phyloP scores from a whole-genome alignment of 2,329 filamentous ascomycete genomes.

The Diaporthe citri region DNA sequence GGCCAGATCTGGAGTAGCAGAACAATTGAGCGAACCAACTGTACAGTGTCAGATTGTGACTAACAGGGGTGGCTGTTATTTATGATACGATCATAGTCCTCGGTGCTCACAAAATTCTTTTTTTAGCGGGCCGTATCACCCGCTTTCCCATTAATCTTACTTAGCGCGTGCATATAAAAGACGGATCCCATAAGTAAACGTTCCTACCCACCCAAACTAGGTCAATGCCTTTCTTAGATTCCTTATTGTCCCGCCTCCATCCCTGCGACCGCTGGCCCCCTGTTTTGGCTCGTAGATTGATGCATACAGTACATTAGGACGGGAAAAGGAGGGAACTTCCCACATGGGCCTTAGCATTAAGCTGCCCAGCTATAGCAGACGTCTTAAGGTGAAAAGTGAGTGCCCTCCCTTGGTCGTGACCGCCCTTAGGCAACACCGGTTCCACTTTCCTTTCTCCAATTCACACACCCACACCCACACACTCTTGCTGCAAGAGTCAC shows the following conservation, averaged over 20 bases:
- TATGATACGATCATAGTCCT: slow-evolving; percentile 37
- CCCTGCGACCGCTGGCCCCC: slow-evolving; percentile 20
- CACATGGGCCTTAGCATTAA: slow-evolving; percentile 30
- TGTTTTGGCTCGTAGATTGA: slow-evolving; percentile 27
- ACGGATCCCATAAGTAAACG: slow-evolving; percentile 34
- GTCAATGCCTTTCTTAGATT: slow-evolving; percentile 22
- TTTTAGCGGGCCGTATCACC: slow-evolving; percentile 38
- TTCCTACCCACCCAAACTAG: slow-evolving; percentile 29
- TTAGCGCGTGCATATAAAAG: slow-evolving; percentile 34
- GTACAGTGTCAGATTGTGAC: slow-evolving; percentile 33
- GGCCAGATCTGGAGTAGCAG: slow-evolving; percentile 30
- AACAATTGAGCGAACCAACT: slow-evolving; percentile 20
- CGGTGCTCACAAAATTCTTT: slow-evolving; percentile 34
- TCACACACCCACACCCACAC: background rate
- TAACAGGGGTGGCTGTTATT: slow-evolving; percentile 33
- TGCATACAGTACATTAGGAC: slow-evolving; percentile 12
- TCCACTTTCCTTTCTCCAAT: slow-evolving; percentile 19
- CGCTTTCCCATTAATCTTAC: slow-evolving; percentile 35
- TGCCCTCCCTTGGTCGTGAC: slow-evolving; percentile 18
- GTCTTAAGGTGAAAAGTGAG: slow-evolving; percentile 11
- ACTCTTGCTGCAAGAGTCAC: background rate
- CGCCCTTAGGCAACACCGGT: background rate
- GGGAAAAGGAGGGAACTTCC: slow-evolving; percentile 27
- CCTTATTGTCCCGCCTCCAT: slow-evolving; percentile 20
- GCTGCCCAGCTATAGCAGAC: slow-evolving; percentile 24